Evolutionary conservation across 1,139 yeast species (phyloP).

Genomic region (Diutina ranongensis): DNA sequence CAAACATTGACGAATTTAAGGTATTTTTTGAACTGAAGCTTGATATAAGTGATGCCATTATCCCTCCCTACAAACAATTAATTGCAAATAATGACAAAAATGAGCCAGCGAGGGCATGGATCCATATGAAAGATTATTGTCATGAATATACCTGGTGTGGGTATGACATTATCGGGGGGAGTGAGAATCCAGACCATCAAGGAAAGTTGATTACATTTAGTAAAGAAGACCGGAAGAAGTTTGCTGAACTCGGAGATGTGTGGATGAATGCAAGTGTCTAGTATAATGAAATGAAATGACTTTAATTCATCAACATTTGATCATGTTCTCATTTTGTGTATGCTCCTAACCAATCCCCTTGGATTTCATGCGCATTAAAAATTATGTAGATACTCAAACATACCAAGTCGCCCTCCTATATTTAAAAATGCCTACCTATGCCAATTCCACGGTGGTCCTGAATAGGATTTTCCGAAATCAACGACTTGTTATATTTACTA

Average conservation of each 20-base stretch:
- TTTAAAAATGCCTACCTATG: slow-evolving; percentile 6
- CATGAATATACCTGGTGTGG: slow-evolving; percentile 30
- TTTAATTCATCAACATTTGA: too few species aligned
- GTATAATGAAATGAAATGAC: too few species aligned
- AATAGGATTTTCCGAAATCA: background rate
- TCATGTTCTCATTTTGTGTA: too few species aligned
- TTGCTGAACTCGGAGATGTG: background rate
- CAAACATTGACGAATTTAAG: slow-evolving; percentile 15
- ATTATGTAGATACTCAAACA: too few species aligned
- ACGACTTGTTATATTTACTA: background rate
- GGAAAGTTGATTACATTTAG: background rate
- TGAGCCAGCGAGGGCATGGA: slow-evolving; percentile 24
- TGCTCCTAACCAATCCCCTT: too few species aligned
- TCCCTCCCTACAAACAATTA: slow-evolving; percentile 19
- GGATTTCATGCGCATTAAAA: too few species aligned
- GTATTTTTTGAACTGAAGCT: slow-evolving; percentile 17
- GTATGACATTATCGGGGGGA: slow-evolving; percentile 22
- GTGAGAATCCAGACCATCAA: slow-evolving; percentile 1
- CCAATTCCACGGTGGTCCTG: background rate
- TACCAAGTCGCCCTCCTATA: too few species aligned
- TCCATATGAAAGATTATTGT: slow-evolving; percentile 19
- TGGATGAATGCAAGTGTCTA: background rate
- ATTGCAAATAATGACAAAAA: slow-evolving; percentile 13
- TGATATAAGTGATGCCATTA: slow-evolving; percentile 17
- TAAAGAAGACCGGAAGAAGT: background rate